Evolutionary conservation across 148 eudicot species (phyloP).

Genomic region (Mesembryanthemum crystallinum): DNA sequence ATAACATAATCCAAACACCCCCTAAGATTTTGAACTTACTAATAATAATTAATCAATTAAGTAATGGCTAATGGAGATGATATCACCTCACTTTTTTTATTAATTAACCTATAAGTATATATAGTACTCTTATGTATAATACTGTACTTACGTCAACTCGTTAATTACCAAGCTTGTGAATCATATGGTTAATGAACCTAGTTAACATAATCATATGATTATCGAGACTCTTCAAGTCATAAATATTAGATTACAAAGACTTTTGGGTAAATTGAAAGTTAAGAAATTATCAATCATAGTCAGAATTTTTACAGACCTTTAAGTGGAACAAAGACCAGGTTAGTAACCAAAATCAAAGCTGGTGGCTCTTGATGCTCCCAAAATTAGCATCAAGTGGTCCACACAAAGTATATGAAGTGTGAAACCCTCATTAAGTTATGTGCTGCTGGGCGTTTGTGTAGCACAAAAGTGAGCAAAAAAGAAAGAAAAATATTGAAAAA

Average conservation of each 20-base stretch:
- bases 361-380: constrained; percentile 26
- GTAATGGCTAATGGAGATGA: background rate
- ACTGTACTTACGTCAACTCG: too few relatives aligned
- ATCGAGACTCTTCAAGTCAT: background rate
- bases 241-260: background rate
- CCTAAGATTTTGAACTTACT: background rate
- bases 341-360: constrained; percentile 16
- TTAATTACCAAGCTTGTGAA: background rate
- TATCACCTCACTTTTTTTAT: background rate
- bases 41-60: too few relatives aligned
- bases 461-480: background rate
- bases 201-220: too few relatives aligned
- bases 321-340: constrained; percentile 14
- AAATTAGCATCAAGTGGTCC: constrained; percentile 21
- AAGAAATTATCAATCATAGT: constrained; percentile 6
- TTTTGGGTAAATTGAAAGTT: constrained; percentile 2
- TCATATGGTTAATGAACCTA: too few relatives aligned
- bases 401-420: constrained; percentile 19
- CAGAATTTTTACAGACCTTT: background rate
- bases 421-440: constrained; percentile 5
- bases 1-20: background rate
- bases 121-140: too few relatives aligned
- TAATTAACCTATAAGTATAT: too few relatives aligned
- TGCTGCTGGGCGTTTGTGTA: background rate
- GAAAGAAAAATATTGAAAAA: background rate